phyloP scores from a whole-genome alignment of 2,329 filamentous ascomycete species.

The Diaporthe vaccinii region DNA sequence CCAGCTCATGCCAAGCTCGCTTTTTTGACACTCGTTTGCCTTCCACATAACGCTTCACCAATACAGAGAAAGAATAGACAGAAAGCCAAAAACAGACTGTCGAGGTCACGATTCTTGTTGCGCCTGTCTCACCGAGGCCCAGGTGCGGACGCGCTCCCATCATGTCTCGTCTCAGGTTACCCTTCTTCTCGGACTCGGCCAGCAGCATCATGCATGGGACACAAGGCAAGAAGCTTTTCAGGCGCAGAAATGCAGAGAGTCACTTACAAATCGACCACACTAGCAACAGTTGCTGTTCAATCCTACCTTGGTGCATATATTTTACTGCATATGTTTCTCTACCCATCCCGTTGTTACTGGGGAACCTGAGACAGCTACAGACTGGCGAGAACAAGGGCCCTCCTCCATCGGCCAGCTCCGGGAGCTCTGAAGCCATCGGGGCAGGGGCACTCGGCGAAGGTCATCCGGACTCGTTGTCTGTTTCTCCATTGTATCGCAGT shows the following conservation, averaged over 20 bases:
- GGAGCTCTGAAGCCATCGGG: neutral
- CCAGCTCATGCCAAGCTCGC: slow-evolving; percentile 1
- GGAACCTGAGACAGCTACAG: neutral
- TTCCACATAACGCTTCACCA: neutral
- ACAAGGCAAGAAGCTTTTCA: neutral
- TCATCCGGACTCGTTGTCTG: neutral
- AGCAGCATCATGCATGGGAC: neutral
- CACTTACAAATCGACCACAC: neutral
- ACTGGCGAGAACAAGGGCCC: neutral
- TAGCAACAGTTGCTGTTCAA: neutral
- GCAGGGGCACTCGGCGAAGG: neutral
- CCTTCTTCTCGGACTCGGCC: slow-evolving; percentile 20
- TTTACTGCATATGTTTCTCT: neutral
- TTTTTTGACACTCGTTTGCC: neutral
- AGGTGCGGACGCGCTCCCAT: slow-evolving; percentile 7
- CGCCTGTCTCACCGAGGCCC: slow-evolving; percentile 1
- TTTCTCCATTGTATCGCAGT: neutral
- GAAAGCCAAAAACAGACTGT: neutral
- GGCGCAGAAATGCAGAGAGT: neutral
- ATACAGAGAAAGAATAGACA: neutral
- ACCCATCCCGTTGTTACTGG: neutral
- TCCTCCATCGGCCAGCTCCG: neutral
- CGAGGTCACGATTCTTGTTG: neutral
- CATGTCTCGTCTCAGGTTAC: slow-evolving; percentile 26
- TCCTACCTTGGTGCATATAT: neutral